phyloP scores from a whole-genome alignment of 345 rosid genomes.

The Tarenaya hassleriana region DNA sequence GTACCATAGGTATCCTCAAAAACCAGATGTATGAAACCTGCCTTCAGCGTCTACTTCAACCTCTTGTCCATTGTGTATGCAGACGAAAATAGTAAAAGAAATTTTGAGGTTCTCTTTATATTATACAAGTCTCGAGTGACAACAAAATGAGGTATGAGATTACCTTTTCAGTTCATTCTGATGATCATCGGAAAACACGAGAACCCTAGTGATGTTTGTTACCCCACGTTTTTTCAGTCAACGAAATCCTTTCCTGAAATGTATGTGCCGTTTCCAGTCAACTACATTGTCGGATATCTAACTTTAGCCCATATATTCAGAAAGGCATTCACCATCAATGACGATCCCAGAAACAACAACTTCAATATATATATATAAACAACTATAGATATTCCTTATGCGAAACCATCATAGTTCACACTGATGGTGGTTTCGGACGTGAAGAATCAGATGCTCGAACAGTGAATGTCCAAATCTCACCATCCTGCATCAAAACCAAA shows the following conservation, averaged over 20 bases:
- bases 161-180: conserved; percentile 95
- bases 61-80: no score
- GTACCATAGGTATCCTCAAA: conserved; percentile 99
- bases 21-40: conserved; percentile 83
- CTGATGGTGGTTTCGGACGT: conserved; percentile 71
- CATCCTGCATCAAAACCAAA: conserved; percentile 45
- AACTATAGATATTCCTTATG: no score
- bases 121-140: background rate
- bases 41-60: conserved; percentile 68
- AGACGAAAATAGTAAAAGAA: no score
- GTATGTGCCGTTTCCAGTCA: conserved; percentile 86
- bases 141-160: background rate
- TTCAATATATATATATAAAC: background rate
- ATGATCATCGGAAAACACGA: conserved; percentile 93
- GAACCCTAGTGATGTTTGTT: conserved; percentile 52
- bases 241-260: conserved; percentile 95
- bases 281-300: background rate
- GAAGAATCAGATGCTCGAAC: conserved; percentile 75
- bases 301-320: background rate
- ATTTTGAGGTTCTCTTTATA: background rate
- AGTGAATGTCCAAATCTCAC: conserved; percentile 93
- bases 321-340: no score
- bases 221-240: conserved; percentile 66
- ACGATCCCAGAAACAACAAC: no score
- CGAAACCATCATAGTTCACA: conserved; percentile 94